phyloP scores from a whole-genome alignment of 2,329 filamentous ascomycete species.

The Xylaria sp. region DNA sequence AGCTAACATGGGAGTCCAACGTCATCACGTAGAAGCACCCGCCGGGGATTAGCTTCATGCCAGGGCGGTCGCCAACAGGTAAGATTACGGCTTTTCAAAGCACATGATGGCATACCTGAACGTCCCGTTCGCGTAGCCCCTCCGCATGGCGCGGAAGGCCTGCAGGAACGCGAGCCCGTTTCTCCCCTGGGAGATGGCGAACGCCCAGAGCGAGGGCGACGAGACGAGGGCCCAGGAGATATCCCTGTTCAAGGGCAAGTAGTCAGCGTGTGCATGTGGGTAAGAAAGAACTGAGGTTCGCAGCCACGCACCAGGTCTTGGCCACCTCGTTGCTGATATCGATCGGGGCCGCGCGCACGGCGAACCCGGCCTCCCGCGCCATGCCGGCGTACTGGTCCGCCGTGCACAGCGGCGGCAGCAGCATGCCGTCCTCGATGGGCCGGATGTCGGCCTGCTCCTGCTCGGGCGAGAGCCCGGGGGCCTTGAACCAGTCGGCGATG shows the following conservation, averaged over 20 bases:
- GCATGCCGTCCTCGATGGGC: slow-evolving; percentile 65
- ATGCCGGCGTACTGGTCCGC: slow-evolving; percentile 55
- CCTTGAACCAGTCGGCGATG: slow-evolving; percentile 65
- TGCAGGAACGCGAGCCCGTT: slow-evolving; percentile 64
- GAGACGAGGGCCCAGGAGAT: slow-evolving; percentile 64
- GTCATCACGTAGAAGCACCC: too few species aligned
- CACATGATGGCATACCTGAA: slow-evolving; percentile 63
- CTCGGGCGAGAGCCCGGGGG: slow-evolving; percentile 45
- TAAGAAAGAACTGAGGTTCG: background rate
- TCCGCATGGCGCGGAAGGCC: slow-evolving; percentile 62
- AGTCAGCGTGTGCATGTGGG: slow-evolving; percentile 1
- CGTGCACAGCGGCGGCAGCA: slow-evolving; percentile 59
- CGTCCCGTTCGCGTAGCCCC: slow-evolving; percentile 60
- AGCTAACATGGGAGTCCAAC: too few species aligned
- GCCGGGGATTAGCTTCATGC: too few species aligned
- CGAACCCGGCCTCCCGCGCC: slow-evolving; percentile 52
- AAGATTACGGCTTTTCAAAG: slow-evolving; percentile 53
- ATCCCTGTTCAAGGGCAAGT: slow-evolving; percentile 54
- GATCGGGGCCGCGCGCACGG: slow-evolving; percentile 49
- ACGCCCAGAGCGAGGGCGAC: slow-evolving; percentile 62
- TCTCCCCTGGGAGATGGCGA: slow-evolving; percentile 61
- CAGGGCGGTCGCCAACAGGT: too few species aligned
- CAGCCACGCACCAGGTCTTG: slow-evolving; percentile 56
- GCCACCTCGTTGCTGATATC: slow-evolving; percentile 62
- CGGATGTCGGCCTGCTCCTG: slow-evolving; percentile 54